Conservation (phyloP, 2,329 filamentous ascomycete species). For the Alternaria hordeiaustralica region DNA sequence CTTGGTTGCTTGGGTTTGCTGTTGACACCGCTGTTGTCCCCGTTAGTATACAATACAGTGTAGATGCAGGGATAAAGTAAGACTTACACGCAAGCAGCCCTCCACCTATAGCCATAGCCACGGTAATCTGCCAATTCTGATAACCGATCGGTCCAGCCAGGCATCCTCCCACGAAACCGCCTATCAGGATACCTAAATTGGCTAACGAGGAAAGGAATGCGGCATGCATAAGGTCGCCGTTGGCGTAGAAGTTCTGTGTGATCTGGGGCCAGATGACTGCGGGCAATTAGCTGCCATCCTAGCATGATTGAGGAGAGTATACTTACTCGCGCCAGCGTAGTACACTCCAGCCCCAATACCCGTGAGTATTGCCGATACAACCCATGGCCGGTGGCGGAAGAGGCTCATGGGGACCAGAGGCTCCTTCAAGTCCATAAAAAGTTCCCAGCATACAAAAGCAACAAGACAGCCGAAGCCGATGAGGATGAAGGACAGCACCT, state of each 20-base stretch:
- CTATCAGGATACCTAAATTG: background rate
- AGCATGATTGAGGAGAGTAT: background rate
- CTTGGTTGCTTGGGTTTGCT: background rate
- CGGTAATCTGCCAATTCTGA: background rate
- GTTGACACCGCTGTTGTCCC: background rate
- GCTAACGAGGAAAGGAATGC: background rate
- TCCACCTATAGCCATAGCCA: background rate
- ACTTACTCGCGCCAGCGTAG: background rate
- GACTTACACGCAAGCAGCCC: background rate
- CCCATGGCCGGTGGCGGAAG: background rate
- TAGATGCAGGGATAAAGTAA: fast-evolving
- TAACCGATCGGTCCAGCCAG: background rate
- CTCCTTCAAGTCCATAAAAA: background rate
- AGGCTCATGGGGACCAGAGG: background rate
- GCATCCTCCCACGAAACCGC: background rate
- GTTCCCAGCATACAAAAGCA: background rate
- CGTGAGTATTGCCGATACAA: background rate
- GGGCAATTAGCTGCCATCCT: background rate
- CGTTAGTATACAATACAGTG: background rate
- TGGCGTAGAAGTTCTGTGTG: background rate
- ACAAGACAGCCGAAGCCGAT: background rate
- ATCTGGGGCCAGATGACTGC: background rate
- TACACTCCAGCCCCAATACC: background rate
- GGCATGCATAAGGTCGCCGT: background rate
- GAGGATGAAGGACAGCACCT: background rate